Percentiles rank a stretch among this genome's conserved stretches.
phyloP scores from a whole-genome alignment of 768 basidiomycete genomes.

The Hygrocybe punicea region DNA sequence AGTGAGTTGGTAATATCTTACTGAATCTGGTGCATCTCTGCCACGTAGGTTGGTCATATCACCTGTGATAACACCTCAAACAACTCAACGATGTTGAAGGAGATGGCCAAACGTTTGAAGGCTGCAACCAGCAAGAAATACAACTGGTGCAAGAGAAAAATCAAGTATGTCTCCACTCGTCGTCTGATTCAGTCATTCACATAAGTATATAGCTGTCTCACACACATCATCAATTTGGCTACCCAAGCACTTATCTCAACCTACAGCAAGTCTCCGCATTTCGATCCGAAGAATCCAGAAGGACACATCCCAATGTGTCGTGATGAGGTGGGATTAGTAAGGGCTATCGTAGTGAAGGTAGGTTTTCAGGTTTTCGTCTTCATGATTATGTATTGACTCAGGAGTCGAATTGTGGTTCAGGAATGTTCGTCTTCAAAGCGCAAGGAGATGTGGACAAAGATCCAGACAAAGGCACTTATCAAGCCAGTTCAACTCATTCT shows the following conservation, averaged over 20 bases:
- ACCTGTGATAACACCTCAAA: no score
- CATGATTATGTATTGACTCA: neutral
- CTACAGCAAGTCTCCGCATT: no score
- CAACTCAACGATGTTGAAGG: slow-evolving; percentile 34
- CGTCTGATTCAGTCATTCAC: neutral
- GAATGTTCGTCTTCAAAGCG: slow-evolving; percentile 25
- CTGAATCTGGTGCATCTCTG: no score
- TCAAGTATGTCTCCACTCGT: slow-evolving; percentile 7
- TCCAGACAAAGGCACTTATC: slow-evolving; percentile 12
- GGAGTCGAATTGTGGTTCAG: no score
- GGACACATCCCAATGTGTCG: slow-evolving; percentile 14
- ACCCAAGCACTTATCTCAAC: slow-evolving; percentile 29
- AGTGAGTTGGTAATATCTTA: no score
- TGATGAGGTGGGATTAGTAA: slow-evolving; percentile 21
- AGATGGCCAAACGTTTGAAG: slow-evolving; percentile 19
- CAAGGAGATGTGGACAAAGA: slow-evolving; percentile 18
- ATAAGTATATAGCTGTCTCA: slow-evolving; percentile 25
- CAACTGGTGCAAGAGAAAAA: neutral
- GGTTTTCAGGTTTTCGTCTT: neutral
- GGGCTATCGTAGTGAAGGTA: slow-evolving; percentile 15
- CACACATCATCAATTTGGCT: slow-evolving; percentile 34
- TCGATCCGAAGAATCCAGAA: slow-evolving; percentile 18
- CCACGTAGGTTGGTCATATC: no score
- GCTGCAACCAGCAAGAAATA: neutral
- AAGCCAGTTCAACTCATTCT: slow-evolving; percentile 20